Evolutionary conservation across 768 basidiomycete genomes (phyloP).

Genomic region (Coprinopsis cinerea): DNA sequence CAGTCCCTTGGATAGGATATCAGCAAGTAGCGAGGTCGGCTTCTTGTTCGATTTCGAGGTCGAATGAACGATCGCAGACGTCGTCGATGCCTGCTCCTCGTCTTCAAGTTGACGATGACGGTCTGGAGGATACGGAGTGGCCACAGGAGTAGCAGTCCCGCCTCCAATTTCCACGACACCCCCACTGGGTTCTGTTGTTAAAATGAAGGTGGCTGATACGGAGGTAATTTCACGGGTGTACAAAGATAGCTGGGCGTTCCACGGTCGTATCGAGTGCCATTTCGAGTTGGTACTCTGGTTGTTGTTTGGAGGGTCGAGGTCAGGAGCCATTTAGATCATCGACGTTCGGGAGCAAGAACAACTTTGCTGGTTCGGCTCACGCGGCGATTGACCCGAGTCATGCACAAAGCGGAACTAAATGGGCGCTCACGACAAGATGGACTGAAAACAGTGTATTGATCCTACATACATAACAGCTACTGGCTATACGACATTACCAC

Average conservation of each 20-base stretch:
- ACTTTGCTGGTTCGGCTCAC: not conserved
- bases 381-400: no score
- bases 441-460: no score
- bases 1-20: conserved; percentile 67
- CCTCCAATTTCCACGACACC: conserved; percentile 27
- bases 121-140: no score
- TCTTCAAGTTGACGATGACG: not conserved
- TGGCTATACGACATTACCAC: no score
- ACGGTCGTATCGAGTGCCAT: conserved; percentile 76
- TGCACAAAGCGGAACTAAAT: no score
- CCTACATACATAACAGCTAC: no score
- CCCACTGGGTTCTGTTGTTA: conserved; percentile 44
- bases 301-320: not conserved
- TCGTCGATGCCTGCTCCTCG: conserved; percentile 6
- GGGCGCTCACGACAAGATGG: no score
- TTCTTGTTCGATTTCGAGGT: conserved; percentile 1
- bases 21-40: conserved; percentile 44
- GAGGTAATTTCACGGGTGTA: conserved; percentile 78
- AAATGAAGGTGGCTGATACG: conserved; percentile 75
- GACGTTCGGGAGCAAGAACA: no score
- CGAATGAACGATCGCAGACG: conserved; percentile 2
- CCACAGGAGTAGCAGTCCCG: no score
- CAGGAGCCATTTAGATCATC: no score
- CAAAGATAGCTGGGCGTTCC: conserved; percentile 66
- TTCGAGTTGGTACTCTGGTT: conserved; percentile 15